Base-by-base conservation (phyloP, 2,329 filamentous ascomycete genomes). In the Penicillium sp. region DNA sequence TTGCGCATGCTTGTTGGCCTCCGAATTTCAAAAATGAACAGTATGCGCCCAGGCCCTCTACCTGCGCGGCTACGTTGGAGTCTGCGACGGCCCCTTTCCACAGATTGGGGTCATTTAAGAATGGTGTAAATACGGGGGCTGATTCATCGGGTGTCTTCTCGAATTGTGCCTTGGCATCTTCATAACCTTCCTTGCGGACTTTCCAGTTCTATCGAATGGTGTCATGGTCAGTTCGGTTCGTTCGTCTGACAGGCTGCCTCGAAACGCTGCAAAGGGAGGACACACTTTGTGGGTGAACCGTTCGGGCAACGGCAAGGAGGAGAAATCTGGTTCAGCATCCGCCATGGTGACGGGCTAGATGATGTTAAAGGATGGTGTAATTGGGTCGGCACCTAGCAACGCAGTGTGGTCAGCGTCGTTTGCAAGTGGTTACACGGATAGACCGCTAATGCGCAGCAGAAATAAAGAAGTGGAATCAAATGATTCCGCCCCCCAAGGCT, bases 61-160 rank as follows among this genome's bases (percentile, higher is more conserved):
- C 89, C 73, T 99, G 94, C 31, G 95, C 94, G 18, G 93, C 94
- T 55, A 99, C 94, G 68, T 99, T 99, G 52, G 92, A 94, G 75
- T 99, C 94, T 66, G 87, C 86, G 6, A 94, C 93, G 1, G 92
- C 94, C 33, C 86, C 88, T 74, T 97, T 97, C 93, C 92, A 97
- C 57, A 99, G 74, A 59, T 86, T 79, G 1, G 92, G 82, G 64
- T 99, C 94, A 70, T 89, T 86, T 58, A 94, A 77, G 69, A 97
- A 99, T 1, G 93, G 91, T 65, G 86, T 84, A 67, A 99, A 97
- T 33, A 87, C 87, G 12, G 92, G 87, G 71, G 95, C 89, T 65
- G 86, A 84, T 72, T 97, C 93, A 75, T 92, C 88, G 58, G 90
- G 87, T 6, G 92, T 91, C 55, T 85, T 80, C 71, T 92, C 88